Conservation (phyloP, 768 basidiomycete species). For the Leucogyrophana mollusca region DNA sequence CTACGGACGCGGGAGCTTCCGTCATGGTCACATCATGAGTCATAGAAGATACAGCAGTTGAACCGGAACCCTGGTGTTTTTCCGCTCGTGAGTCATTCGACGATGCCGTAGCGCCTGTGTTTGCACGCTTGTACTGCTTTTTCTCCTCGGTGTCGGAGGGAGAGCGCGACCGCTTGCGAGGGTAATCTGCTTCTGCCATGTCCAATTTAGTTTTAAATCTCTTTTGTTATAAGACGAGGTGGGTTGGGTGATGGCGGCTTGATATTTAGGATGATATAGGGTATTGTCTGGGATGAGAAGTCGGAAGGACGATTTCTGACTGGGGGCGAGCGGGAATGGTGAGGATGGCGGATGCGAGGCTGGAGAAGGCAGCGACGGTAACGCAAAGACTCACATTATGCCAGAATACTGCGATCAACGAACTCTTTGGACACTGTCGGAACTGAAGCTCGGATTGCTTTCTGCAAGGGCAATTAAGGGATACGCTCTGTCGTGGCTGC, state of each 20-base stretch:
- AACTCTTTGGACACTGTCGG: too few species aligned
- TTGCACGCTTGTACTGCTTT: slow-evolving; percentile 81
- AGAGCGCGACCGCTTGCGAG: slow-evolving; percentile 84
- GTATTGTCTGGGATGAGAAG: slow-evolving; percentile 38
- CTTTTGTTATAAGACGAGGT: slow-evolving; percentile 27
- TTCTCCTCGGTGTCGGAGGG: slow-evolving; percentile 79
- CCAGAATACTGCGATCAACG: too few species aligned
- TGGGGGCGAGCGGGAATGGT: slow-evolving; percentile 52
- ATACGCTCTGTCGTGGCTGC: too few species aligned
- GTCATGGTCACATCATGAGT: slow-evolving; percentile 65
- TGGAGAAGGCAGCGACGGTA: slow-evolving; percentile 40
- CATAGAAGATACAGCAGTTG: slow-evolving; percentile 33
- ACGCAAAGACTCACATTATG: too few species aligned
- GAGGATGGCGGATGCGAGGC: slow-evolving; percentile 58
- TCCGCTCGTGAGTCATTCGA: slow-evolving; percentile 59
- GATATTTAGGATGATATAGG: slow-evolving; percentile 38
- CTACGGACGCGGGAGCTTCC: slow-evolving; percentile 38
- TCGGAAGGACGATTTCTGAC: slow-evolving; percentile 46
- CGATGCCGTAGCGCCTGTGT: slow-evolving; percentile 67
- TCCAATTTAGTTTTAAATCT: slow-evolving; percentile 54
- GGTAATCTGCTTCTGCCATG: slow-evolving; percentile 86
- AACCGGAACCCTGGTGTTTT: slow-evolving; percentile 46
- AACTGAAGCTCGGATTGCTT: too few species aligned
- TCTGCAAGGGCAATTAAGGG: too few species aligned
- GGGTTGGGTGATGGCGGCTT: slow-evolving; percentile 41